A percentile compares a stretch with the other conserved stretches of the same genome.
These are phyloP conservation scores for Beauveria australis DNA, from an alignment of 2,329 filamentous ascomycete species.

Conservation along the genomic window DNA sequence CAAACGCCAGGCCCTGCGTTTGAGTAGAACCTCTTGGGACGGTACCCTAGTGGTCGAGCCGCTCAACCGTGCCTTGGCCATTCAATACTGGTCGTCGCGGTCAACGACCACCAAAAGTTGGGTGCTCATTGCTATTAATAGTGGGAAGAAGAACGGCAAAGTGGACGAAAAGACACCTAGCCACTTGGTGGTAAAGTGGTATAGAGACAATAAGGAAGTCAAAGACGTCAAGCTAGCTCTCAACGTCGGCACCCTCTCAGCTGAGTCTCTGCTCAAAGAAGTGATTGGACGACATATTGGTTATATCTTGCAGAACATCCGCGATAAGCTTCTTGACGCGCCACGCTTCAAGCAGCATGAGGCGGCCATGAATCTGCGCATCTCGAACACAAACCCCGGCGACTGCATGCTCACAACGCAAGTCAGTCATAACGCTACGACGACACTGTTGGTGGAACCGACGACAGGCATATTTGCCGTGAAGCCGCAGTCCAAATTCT, in stretches of 20 bases:
- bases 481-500: conserved; percentile 52
- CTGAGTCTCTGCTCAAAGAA: conserved; percentile 63
- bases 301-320: conserved; percentile 60
- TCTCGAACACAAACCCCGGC: conserved; percentile 54
- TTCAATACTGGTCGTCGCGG: conserved; percentile 83
- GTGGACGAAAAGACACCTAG: conserved; percentile 40
- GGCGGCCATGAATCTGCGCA: conserved; percentile 48
- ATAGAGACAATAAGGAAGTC: conserved; percentile 71
- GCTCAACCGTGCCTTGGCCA: conserved; percentile 70
- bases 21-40: conserved; percentile 67
- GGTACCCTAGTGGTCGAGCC: conserved; percentile 70
- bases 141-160: conserved; percentile 41
- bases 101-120: conserved; percentile 61
- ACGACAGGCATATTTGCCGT: conserved; percentile 70
- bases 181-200: conserved; percentile 65
- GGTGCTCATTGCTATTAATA: conserved; percentile 78
- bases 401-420: conserved; percentile 62
- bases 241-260: conserved; percentile 58
- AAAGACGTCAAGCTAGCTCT: conserved; percentile 59
- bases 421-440: conserved; percentile 52
- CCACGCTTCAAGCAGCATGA: conserved; percentile 54
- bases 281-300: conserved; percentile 70
- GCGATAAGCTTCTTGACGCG: conserved; percentile 49
- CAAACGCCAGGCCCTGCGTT: conserved; percentile 63
- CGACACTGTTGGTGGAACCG: conserved; percentile 63